Base-by-base conservation (phyloP, 2,329 filamentous ascomycete species). In the Aspergillus sp. region DNA sequence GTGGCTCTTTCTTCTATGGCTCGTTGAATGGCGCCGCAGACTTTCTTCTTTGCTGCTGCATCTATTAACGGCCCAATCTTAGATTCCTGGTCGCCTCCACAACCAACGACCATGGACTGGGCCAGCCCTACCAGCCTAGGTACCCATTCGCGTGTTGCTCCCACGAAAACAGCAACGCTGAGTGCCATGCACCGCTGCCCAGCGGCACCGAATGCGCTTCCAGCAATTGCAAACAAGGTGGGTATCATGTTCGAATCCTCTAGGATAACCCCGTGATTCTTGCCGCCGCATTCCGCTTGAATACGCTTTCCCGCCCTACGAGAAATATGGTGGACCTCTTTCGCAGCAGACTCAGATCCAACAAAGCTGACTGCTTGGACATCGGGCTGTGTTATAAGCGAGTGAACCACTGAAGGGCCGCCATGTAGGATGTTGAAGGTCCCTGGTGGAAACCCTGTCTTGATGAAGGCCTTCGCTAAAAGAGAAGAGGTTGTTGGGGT, bases 291-390 rank as follows among this genome's bases (percentile, higher is more conserved):
- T 69, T 87, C 86, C 59, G 84, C 83, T 66, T 87, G 84, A 10
- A 85, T 80, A 55, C 84, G 80, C 73, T 86, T 87, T 52, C 83
- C 83, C 45, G 84, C 81, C 56, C 82, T 82, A 7, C 80, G 81
- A 6, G 78, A 82, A 43, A 82, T 79, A 43, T 77, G 73, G 72
- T 79, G 85, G 67, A 87, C 86, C 70, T 86, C 86, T 63, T 86
- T 82, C 33, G 83, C 84, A 6, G 83, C 83, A 60, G 79, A 79
- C 74, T 86, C 86, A 68, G 79, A 80, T 47, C 84, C 84, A 16
- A 87, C 83, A 57, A 87, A 87, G 64, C 77, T 82, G 57, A 87
- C 78, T 41, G 84, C 84, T 74, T 85, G 85, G 73, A 86, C 85
- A 50, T 74, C 73, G 1, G 84, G 84, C 65, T 85, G 83, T 57